phyloP scores from a whole-genome alignment of 805 yeast genomes.

The Komagataella kurtzmanii region DNA sequence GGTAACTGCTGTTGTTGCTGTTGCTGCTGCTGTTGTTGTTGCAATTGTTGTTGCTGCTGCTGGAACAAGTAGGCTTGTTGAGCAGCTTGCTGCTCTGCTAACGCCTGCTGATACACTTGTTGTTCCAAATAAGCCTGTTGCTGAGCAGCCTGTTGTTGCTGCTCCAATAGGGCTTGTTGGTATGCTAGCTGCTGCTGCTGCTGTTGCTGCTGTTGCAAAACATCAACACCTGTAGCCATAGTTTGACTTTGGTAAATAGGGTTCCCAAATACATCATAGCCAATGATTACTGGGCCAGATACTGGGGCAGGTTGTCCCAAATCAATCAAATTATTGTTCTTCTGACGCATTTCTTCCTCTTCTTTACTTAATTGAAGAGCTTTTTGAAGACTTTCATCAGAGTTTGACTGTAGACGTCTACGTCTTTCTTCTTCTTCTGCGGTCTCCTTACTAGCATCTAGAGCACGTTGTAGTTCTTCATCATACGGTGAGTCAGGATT shows the following conservation, averaged over 20 bases:
- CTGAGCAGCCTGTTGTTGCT: slow-evolving; percentile 9
- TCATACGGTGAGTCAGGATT: slow-evolving; percentile 29
- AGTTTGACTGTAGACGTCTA: slow-evolving; percentile 28
- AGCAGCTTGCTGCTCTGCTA: slow-evolving; percentile 11
- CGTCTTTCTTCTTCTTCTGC: slow-evolving; percentile 74
- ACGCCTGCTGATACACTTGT: slow-evolving; percentile 10
- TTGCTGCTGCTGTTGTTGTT: slow-evolving; percentile 8
- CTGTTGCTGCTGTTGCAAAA: slow-evolving; percentile 6
- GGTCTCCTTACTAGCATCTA: slow-evolving; percentile 67
- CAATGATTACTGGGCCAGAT: slow-evolving; percentile 16
- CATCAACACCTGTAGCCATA: slow-evolving; percentile 33
- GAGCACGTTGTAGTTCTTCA: slow-evolving; percentile 65
- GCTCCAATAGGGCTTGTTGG: slow-evolving; percentile 9
- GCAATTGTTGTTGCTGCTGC: slow-evolving; percentile 8
- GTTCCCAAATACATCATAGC: slow-evolving; percentile 53
- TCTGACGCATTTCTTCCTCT: slow-evolving; percentile 55
- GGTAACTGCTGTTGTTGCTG: slow-evolving; percentile 14
- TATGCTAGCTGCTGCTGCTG: slow-evolving; percentile 3
- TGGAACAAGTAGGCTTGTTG: slow-evolving; percentile 8
- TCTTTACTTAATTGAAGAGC: slow-evolving; percentile 64
- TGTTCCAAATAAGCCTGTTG: slow-evolving; percentile 7
- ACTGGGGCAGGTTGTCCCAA: slow-evolving; percentile 13
- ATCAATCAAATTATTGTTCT: slow-evolving; percentile 36
- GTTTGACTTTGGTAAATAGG: slow-evolving; percentile 41
- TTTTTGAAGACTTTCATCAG: slow-evolving; percentile 50